Conservation (phyloP, 257 asterid genomes). For the Coffea eugenioides region DNA sequence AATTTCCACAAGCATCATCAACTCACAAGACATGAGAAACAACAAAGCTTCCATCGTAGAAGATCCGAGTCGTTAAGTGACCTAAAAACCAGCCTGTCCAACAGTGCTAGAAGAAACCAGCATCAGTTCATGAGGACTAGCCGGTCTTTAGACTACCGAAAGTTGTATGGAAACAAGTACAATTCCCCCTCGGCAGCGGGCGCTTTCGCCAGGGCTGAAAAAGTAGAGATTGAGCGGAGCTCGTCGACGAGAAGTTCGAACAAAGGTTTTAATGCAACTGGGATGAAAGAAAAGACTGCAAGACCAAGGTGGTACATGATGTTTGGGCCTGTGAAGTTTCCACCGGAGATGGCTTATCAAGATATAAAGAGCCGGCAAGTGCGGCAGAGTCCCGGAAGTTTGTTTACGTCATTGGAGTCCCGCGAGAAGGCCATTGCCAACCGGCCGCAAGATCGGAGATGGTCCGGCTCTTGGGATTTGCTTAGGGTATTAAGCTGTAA, state of each 20-base stretch:
- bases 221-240: conserved; percentile 12
- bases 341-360: conserved; percentile 52
- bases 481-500: conserved; percentile 53
- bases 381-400: conserved; percentile 32
- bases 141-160: conserved; percentile 42
- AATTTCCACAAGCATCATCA: neutral
- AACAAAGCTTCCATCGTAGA: neutral
- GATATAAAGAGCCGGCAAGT: conserved; percentile 57
- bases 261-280: neutral
- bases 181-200: neutral
- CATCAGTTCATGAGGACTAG: conserved; percentile 34
- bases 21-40: neutral
- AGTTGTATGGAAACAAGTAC: conserved; percentile 29
- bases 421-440: conserved; percentile 2
- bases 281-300: conserved; percentile 10
- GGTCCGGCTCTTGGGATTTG: conserved; percentile 42
- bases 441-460: conserved; percentile 24
- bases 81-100: neutral
- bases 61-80: conserved; percentile 23
- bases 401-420: neutral
- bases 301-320: conserved; percentile 48
- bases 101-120: neutral
- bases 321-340: conserved; percentile 53
- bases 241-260: conserved; percentile 10
- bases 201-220: conserved; percentile 19